Base-by-base conservation (phyloP, 2,329 filamentous ascomycete genomes). In the Emericellopsis cladophorae region DNA sequence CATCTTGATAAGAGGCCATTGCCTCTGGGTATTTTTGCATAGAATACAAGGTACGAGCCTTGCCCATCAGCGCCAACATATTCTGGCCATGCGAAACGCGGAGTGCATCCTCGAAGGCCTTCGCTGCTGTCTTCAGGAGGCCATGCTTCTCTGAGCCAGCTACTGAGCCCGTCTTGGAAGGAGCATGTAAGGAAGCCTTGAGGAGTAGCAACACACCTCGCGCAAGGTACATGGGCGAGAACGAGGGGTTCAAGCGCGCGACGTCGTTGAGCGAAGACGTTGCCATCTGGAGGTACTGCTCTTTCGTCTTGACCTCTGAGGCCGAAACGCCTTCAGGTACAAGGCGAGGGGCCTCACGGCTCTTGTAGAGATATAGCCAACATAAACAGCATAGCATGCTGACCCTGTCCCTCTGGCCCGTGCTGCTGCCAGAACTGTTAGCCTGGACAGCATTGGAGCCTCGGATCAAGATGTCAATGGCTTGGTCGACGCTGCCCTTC, bases 71-170 rank as follows among this genome's bases (percentile, higher is more conserved):
- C 0, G 92, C 92, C 69, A 98, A 79, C 68, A 96, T 81, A 54
- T 98, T 98, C 57, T 82, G 84, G 23, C 83, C 81, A 42, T 82
- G 75, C 0, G 90, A 95, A 7, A 84, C 79, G 47, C 87, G 80
- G 39, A 92, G 79, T 3, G 90, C 88, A 58, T 96, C 90, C 48
- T 98, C 92, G 56, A 98, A 98, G 46, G 85, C 87, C 61, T 95
- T 95, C 46, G 90, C 68, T 2, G 92, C 89, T 46, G 84, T 79
- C 50, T 87, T 85, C 46, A 95, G 64, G 32, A 88, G 79, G 50
- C 95, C 88, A 39, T 80, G 74, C 56, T 78, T 66, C 49, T 94
- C 87, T 3, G 79, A 76, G 49, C 89, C 83, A 33, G 81, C 67
- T 15, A 76, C 76, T 8, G 74, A 71, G 6, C 74, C 73, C 5